A percentile compares a stretch with the other conserved stretches of the same genome.
Evolutionary conservation across 2,329 filamentous ascomycete species (phyloP).

Genomic region (Zopfia rhizophila): DNA sequence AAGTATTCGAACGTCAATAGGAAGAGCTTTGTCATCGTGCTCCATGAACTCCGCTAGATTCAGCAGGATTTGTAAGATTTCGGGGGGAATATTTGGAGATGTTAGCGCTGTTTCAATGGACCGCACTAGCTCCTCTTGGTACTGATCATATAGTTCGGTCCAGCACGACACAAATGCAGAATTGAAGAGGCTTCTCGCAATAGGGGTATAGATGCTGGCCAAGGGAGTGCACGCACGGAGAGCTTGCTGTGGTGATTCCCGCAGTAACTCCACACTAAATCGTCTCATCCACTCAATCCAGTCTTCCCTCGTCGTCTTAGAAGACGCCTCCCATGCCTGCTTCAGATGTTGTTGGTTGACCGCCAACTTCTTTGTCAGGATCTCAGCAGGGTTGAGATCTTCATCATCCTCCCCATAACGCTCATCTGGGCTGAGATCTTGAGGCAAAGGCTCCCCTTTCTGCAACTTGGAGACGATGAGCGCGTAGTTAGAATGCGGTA

Average conservation of each 20-base stretch:
- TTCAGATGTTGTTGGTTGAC: constrained; percentile 98
- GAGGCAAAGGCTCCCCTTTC: constrained; percentile 93
- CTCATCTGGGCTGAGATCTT: constrained; percentile 89
- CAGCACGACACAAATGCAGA: constrained; percentile 99
- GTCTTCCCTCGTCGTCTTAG: constrained; percentile 97
- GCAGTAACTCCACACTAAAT: constrained; percentile 93
- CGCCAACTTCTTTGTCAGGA: constrained; percentile 90
- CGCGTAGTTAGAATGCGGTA: constrained; percentile 91
- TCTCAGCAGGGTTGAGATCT: constrained; percentile 83
- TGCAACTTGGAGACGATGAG: constrained; percentile 91
- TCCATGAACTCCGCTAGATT: constrained; percentile 99
- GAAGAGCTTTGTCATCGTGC: constrained; percentile 97
- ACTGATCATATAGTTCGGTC: constrained; percentile 96
- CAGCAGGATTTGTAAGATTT: constrained; percentile 91
- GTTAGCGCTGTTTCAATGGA: constrained; percentile 97
- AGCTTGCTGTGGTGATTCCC: constrained; percentile 95
- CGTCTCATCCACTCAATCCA: constrained; percentile 99
- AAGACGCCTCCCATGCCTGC: constrained; percentile 94
- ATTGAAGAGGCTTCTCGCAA: constrained; percentile 96
- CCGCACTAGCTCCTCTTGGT: constrained; percentile 94
- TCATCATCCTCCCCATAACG: constrained; percentile 81
- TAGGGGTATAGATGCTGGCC: constrained; percentile 88
- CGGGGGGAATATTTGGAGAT: constrained; percentile 93
- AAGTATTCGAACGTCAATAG: constrained; percentile 94
- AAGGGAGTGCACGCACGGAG: constrained; percentile 91